Conservation (phyloP, 2,329 filamentous ascomycete species). For the Pochonia chlamydosporia region DNA sequence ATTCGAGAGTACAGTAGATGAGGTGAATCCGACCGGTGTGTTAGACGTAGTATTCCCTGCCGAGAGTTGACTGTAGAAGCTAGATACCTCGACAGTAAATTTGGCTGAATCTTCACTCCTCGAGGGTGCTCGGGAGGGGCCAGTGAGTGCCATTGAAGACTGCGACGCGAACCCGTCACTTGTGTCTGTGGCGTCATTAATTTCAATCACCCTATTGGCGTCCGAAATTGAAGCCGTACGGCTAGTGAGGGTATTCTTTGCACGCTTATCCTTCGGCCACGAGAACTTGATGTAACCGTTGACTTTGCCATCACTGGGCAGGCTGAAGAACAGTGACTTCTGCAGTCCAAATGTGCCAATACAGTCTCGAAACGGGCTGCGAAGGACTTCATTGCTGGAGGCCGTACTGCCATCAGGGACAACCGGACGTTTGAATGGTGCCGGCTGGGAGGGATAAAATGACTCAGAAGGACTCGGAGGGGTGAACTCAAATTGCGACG, state of each 20-base stretch:
- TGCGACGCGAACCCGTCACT: neutral
- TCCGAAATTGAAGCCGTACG: neutral
- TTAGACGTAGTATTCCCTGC: no score
- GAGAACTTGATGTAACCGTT: slow-evolving; percentile 34
- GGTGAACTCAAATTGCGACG: slow-evolving; percentile 11
- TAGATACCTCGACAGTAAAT: neutral
- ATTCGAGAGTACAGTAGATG: neutral
- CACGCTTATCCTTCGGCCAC: slow-evolving; percentile 19
- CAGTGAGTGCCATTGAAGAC: neutral
- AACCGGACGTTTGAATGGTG: neutral
- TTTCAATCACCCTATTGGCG: slow-evolving; percentile 3
- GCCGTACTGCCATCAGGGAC: slow-evolving; percentile 3
- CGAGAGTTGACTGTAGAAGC: neutral
- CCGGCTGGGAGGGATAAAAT: neutral
- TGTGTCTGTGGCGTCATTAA: neutral
- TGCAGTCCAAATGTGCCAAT: slow-evolving; percentile 21
- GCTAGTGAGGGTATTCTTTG: neutral
- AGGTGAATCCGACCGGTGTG: neutral
- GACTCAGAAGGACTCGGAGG: neutral
- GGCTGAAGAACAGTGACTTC: slow-evolving; percentile 17
- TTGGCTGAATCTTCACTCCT: neutral
- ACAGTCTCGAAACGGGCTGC: slow-evolving; percentile 27
- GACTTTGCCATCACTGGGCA: slow-evolving; percentile 27
- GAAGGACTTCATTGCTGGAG: slow-evolving; percentile 8
- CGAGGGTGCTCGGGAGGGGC: neutral